A percentile compares a stretch with the other conserved stretches of the same genome.
These are phyloP conservation scores for Periconia macrospinosa DNA, from an alignment of 2,329 filamentous ascomycete genomes.

Conservation along the genomic window DNA sequence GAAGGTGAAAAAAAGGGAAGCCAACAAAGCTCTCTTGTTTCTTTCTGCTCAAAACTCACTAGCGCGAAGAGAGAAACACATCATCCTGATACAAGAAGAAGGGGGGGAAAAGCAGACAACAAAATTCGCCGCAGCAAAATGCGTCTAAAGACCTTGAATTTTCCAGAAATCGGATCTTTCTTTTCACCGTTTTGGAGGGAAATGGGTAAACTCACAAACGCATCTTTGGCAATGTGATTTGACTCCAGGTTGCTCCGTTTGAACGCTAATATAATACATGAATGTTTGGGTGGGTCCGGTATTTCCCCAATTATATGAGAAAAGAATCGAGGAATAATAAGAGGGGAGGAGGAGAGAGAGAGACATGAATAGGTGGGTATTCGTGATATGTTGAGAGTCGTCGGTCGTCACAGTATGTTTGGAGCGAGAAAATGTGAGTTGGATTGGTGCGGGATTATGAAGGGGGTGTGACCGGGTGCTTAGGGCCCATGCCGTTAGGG, in stretches of 20 bases:
- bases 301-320: not conserved
- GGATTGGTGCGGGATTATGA: slow-evolving; percentile 13
- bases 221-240: not conserved
- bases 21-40: no score
- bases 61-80: no score
- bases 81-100: no score
- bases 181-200: not conserved
- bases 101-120: no score
- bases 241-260: not conserved
- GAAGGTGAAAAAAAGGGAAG: no score
- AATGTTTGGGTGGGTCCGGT: no score
- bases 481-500: slow-evolving; percentile 22
- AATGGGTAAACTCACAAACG: not conserved
- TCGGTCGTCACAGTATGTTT: not conserved
- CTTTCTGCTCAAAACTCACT: no score
- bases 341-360: not conserved
- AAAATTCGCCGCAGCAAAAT: no score
- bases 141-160: no score
- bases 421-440: not conserved
- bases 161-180: no score
- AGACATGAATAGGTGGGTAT: not conserved
- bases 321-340: not conserved
- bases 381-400: not conserved
- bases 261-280: not conserved
- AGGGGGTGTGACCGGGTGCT: slow-evolving; percentile 27